Base-by-base conservation (phyloP, 768 basidiomycete species). In the Kwoniella bestiolae region DNA sequence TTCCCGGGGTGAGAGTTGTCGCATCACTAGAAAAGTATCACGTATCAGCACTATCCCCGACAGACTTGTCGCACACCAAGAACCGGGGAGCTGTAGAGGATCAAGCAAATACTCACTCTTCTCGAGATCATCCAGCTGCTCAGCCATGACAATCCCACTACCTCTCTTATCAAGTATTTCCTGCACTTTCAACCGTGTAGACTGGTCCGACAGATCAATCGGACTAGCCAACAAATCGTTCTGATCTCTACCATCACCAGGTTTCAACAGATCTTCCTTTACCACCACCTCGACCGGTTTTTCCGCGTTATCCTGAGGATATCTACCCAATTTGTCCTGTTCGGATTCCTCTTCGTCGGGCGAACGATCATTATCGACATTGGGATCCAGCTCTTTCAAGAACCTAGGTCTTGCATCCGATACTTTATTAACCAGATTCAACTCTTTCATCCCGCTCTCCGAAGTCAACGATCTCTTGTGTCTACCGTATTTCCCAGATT, bases 71-170 rank as follows among this genome's bases (percentile, higher is more conserved):
- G 18, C 18, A 8, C 11, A 3, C 4, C 21, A 50, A 23, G 47
- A 11, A 28, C 21, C 8, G 12, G 14, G 16, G 51, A 11, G 25
- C 28, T 28, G 31, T n/a, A 52, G 47, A 28, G 11, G 1, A 16
- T 41, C 3, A 14, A 18, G 50, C 8, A 18, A 2, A 8, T 26
- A 75, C 79, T 69, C 56, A 80, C 80, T 69, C 66, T 68, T 70
- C 63, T 81, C 80, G 12, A 81, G 64, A 60, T 72, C 68, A 59
- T 81, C 78, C 41, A 81, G 56, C 44, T 79, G 69, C 8, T 79
- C 78, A 34, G 72, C 70, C 72, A 81, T 79, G 29, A 81, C 73
- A 38, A 81, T 34, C 9, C 73, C 74, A 63, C 78, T 79, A 11
- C 78, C 80, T 32, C 80, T 52, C 66, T 79, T 79, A 53, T 74